phyloP scores from a whole-genome alignment of 2,329 filamentous ascomycete species.

The Aquanectria penicillioides region DNA sequence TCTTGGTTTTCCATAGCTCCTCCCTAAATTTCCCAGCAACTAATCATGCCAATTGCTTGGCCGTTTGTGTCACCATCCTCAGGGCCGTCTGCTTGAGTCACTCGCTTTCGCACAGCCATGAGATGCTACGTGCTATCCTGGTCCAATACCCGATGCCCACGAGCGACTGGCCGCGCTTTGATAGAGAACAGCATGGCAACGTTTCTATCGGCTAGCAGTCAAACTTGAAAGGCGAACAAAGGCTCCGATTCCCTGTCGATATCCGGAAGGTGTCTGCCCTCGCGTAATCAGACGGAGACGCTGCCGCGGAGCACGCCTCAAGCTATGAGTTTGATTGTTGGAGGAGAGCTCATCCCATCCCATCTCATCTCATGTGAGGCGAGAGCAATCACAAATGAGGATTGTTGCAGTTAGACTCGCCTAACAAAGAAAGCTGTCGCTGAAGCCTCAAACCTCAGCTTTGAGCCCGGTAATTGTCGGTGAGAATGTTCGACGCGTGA shows the following conservation, averaged over 20 bases:
- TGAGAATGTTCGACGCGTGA: slow-evolving; percentile 37
- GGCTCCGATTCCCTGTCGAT: slow-evolving; percentile 28
- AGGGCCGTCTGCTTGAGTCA: slow-evolving; percentile 23
- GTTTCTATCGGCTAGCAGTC: slow-evolving; percentile 23
- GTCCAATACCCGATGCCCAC: not conserved
- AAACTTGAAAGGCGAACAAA: slow-evolving; percentile 27
- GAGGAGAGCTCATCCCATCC: slow-evolving; percentile 25
- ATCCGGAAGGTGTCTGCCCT: slow-evolving; percentile 39
- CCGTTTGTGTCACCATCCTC: slow-evolving; percentile 31
- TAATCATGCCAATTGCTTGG: slow-evolving; percentile 30
- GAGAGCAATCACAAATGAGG: slow-evolving; percentile 39
- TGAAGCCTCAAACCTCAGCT: slow-evolving; percentile 28
- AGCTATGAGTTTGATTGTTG: slow-evolving; percentile 24
- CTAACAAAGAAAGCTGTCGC: slow-evolving; percentile 24
- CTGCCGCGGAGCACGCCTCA: not conserved
- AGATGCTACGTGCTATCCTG: slow-evolving; percentile 3
- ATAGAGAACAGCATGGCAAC: slow-evolving; percentile 15
- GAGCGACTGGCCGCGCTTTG: not conserved
- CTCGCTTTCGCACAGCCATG: slow-evolving; percentile 19
- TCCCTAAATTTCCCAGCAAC: slow-evolving; percentile 26
- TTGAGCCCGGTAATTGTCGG: slow-evolving; percentile 26
- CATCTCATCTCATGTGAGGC: slow-evolving; percentile 24
- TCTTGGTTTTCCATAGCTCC: slow-evolving; percentile 35
- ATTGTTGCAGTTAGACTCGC: slow-evolving; percentile 29
- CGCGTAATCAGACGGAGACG: slow-evolving; percentile 22